Evolutionary conservation across 2,329 filamentous ascomycete genomes (phyloP).

Genomic region (Talaromyces rugulosus): DNA sequence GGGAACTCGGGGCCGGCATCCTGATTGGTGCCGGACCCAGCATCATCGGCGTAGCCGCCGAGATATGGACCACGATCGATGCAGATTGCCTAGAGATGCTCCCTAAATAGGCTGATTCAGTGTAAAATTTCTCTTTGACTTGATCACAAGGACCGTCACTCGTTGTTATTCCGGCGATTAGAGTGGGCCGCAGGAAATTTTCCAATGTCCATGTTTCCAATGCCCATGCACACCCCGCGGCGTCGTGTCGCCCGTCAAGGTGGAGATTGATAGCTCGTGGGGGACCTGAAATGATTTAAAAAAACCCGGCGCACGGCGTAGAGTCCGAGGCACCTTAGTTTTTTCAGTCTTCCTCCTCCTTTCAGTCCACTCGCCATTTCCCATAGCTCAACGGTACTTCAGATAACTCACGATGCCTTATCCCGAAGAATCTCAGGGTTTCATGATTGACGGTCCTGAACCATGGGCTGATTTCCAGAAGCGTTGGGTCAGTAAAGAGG

Average conservation of each 20-base stretch:
- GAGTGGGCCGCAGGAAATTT: not conserved
- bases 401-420: slow-evolving; percentile 35
- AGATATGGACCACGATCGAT: not conserved
- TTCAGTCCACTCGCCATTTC: not conserved
- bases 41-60: not conserved
- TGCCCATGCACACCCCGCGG: not conserved
- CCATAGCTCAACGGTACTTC: not conserved
- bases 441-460: slow-evolving; percentile 60
- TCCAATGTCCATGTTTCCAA: not conserved
- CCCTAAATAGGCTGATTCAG: not conserved
- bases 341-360: not conserved
- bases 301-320: not conserved
- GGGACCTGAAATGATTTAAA: not conserved
- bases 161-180: not conserved
- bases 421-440: slow-evolving; percentile 43
- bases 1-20: not conserved
- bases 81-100: not conserved
- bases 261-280: not conserved
- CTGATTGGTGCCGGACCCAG: not conserved
- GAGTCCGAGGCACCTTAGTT: not conserved
- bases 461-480: slow-evolving; percentile 59
- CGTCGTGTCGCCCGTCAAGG: not conserved
- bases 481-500: slow-evolving; percentile 42
- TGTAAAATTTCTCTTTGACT: not conserved
- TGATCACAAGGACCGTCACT: not conserved